Evolutionary conservation across 2,329 filamentous ascomycete species (phyloP).

Genomic region (Rasamsonia emersonii): DNA sequence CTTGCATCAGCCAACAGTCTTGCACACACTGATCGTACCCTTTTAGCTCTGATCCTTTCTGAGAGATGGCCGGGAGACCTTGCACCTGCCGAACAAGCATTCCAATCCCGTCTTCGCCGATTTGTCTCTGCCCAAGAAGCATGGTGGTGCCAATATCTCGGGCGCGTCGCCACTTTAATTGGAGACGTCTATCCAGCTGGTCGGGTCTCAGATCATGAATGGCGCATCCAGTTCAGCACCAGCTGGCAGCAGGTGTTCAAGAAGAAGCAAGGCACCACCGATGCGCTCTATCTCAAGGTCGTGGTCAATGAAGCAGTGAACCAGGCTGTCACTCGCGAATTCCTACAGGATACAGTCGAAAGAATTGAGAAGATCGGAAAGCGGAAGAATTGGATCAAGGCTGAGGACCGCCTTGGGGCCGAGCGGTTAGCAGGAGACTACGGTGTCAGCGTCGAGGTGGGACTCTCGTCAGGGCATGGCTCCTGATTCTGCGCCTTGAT

Average conservation of each 20-base stretch:
- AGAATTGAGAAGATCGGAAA: slow-evolving; percentile 49
- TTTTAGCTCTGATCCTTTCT: slow-evolving; percentile 63
- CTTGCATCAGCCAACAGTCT: slow-evolving; percentile 63
- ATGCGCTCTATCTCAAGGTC: slow-evolving; percentile 39
- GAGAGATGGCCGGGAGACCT: slow-evolving; percentile 65
- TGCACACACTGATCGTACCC: slow-evolving; percentile 61
- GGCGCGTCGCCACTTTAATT: slow-evolving; percentile 50
- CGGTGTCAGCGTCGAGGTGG: slow-evolving; percentile 33
- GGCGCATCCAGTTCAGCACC: slow-evolving; percentile 33
- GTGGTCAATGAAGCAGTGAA: slow-evolving; percentile 32
- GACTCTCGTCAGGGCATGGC: slow-evolving; percentile 7
- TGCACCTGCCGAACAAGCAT: slow-evolving; percentile 48
- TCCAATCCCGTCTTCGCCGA: slow-evolving; percentile 45
- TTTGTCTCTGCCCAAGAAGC: slow-evolving; percentile 47
- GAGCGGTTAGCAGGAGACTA: slow-evolving; percentile 27
- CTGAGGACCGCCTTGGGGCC: slow-evolving; percentile 8
- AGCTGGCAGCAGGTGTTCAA: slow-evolving; percentile 35
- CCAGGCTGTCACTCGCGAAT: slow-evolving; percentile 20
- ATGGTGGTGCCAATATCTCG: slow-evolving; percentile 61
- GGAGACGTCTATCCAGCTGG: slow-evolving; percentile 56
- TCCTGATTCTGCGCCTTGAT: too few relatives aligned
- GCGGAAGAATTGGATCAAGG: slow-evolving; percentile 47
- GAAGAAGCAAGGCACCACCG: slow-evolving; percentile 31
- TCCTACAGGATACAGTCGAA: slow-evolving; percentile 33
- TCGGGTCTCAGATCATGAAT: slow-evolving; percentile 17